Evolutionary conservation across 371 early-diverging fungal species (phyloP).

Genomic region (Syncephalastrum sp.): DNA sequence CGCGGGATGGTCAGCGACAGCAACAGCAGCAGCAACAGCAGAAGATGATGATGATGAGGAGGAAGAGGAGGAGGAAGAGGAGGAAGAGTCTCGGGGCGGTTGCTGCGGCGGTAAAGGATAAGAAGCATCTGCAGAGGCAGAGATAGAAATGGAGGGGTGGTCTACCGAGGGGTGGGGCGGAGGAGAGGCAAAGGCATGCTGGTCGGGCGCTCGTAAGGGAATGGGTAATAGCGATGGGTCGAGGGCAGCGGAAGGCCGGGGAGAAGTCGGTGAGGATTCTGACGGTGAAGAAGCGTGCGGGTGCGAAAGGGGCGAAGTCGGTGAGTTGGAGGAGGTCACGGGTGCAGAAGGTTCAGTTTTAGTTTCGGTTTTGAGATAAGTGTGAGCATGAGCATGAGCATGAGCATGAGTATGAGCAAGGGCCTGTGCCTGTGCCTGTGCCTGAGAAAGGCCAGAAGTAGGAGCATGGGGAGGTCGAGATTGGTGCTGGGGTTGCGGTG

Average conservation of each 20-base stretch:
- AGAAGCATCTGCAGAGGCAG: not conserved
- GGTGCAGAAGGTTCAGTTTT: constrained; percentile 1
- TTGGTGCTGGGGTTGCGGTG: constrained; percentile 8
- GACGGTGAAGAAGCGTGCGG: not conserved
- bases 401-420: too few relatives aligned
- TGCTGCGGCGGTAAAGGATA: not conserved
- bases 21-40: not conserved
- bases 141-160: not conserved
- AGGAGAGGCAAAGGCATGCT: not conserved
- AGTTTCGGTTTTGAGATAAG: too few relatives aligned
- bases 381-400: too few relatives aligned
- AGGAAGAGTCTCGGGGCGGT: not conserved
- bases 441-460: too few relatives aligned
- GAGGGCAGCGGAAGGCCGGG: constrained; percentile 2
- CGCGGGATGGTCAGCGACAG: not conserved
- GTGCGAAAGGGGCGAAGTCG: not conserved
- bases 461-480: not conserved
- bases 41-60: too few relatives aligned
- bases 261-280: not conserved
- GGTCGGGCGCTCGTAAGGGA: constrained; percentile 6
- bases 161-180: constrained; percentile 3
- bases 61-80: too few relatives aligned
- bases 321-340: not conserved
- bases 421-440: too few relatives aligned
- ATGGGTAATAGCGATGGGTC: constrained; percentile 8